Conservation (phyloP, 257 asterid species). For the Apocynum venetum region DNA sequence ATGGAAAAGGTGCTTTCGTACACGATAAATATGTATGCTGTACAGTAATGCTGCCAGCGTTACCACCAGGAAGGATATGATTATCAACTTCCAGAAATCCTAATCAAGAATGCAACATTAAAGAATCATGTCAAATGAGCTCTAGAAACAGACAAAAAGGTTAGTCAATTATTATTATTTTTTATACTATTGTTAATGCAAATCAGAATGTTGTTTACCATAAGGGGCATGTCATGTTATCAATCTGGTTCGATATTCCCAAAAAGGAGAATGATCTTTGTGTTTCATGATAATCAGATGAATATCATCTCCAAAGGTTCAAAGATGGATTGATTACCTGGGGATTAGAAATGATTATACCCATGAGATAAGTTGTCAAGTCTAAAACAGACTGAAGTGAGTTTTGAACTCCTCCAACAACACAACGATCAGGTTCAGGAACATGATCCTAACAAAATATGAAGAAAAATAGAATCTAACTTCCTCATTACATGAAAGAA, state of each 20-base stretch:
- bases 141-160: no score
- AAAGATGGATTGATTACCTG: slow-evolving; percentile 35
- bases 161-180: no score
- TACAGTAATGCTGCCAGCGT: slow-evolving; percentile 57
- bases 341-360: slow-evolving; percentile 74
- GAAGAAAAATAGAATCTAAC: not conserved
- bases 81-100: slow-evolving; percentile 81
- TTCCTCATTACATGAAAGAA: not conserved
- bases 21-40: slow-evolving; percentile 51
- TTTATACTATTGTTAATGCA: no score
- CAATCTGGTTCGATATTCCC: no score
- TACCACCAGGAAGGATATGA: slow-evolving; percentile 53
- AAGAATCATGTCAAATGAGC: not conserved
- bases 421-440: slow-evolving; percentile 64
- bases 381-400: slow-evolving; percentile 79
- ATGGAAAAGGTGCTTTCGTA: slow-evolving; percentile 64
- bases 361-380: slow-evolving; percentile 76
- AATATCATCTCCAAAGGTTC: not conserved
- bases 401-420: slow-evolving; percentile 90
- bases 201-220: no score
- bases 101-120: slow-evolving; percentile 17
- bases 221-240: no score
- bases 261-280: no score
- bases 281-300: not conserved
- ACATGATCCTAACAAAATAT: slow-evolving; percentile 56